Percentiles rank a stretch among this genome's conserved stretches.
phyloP scores from a whole-genome alignment of 441 rosid genomes.

The Eugenia klotzschiana region DNA sequence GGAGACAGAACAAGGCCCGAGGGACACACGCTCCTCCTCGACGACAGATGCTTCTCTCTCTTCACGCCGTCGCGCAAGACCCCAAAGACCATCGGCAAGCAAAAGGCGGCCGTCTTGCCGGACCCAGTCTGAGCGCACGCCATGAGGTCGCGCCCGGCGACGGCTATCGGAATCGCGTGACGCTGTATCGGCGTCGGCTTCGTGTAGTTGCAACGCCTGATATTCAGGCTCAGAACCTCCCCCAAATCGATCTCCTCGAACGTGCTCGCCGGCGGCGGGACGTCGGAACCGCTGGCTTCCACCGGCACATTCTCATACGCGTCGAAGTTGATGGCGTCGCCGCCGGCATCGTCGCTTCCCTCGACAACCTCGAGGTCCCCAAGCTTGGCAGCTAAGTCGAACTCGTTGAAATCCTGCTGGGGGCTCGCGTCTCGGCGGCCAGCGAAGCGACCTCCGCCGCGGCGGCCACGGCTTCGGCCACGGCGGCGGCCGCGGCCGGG shows the following conservation, averaged over 20 bases:
- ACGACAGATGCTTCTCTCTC: slow-evolving; percentile 1
- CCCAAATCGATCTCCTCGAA: slow-evolving; percentile 28
- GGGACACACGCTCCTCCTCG: slow-evolving; percentile 15
- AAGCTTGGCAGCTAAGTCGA: neutral
- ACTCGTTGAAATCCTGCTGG: neutral
- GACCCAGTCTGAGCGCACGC: slow-evolving; percentile 53
- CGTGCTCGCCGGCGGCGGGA: slow-evolving; percentile 17
- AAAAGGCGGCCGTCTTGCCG: slow-evolving; percentile 44
- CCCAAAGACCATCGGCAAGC: slow-evolving; percentile 32
- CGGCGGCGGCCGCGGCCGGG: neutral
- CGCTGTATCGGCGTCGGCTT: slow-evolving; percentile 44
- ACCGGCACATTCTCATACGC: slow-evolving; percentile 37
- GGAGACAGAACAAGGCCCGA: slow-evolving; percentile 36
- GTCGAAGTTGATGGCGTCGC: slow-evolving; percentile 19
- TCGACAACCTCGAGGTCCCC: slow-evolving; percentile 12
- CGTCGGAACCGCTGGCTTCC: slow-evolving; percentile 20
- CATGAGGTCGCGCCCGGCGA: slow-evolving; percentile 46
- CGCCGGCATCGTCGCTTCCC: neutral
- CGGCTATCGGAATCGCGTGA: slow-evolving; percentile 35
- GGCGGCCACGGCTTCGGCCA: neutral
- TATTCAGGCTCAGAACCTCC: slow-evolving; percentile 17
- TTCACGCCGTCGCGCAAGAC: slow-evolving; percentile 5
- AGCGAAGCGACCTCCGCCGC: neutral
- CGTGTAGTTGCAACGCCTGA: slow-evolving; percentile 27
- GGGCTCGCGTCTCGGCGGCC: neutral